Evolutionary conservation across 169 alveolate genomes (phyloP), one percentile per base, ranked within the genome.

Genomic region (Pseudocohnilembus persalinus): DNA sequence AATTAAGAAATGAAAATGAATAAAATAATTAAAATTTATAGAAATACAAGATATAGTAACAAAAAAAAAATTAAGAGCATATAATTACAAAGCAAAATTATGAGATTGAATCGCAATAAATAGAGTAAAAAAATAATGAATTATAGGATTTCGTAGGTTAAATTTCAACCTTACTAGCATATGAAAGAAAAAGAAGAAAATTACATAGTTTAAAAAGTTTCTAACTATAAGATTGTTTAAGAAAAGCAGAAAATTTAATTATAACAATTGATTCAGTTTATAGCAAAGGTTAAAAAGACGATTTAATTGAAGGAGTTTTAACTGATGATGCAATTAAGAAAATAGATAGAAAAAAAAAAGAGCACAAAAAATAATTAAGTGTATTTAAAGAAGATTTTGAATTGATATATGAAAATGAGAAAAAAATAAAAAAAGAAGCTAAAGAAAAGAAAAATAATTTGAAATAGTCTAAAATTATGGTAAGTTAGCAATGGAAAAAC

Each of bases 101-200:
- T 72, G 31, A 29, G 81, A 74, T 35, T 83, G 80, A 33, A 86
- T 81, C 27, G 29, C n/a, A 78, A 31, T 74, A 76, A 63, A 32
- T 63, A 63, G 80, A 81, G 49, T 15, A 74, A n/a, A 76, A 81
- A 28, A 81, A 79, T 80, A 76, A 86, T n/a, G 34, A 86, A 68
- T 80, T 73, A 35, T 30, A 81, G 35, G 15, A 29, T 1, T 80
- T 83, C 0, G 49, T 86, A 0, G 68, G 79, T 24, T 74, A 80
- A 72, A 81, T 86, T 68, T 31, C 34, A 25, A 16, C 74, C 63
- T 74, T 86, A 27, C 79, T 86, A 31, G 87, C 83, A 15, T 34
- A 78, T 0, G 90, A 86, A 29, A 86, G 90, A 74, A 86, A 86
- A 33, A 86, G 75, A 81, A 79, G 90, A 76, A 86, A 86, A 86